A percentile compares a stretch with the other conserved stretches of the same genome.
These are phyloP conservation scores for Fraxinus baroniana DNA, from an alignment of 305 asterid species.

Conservation along the genomic window DNA sequence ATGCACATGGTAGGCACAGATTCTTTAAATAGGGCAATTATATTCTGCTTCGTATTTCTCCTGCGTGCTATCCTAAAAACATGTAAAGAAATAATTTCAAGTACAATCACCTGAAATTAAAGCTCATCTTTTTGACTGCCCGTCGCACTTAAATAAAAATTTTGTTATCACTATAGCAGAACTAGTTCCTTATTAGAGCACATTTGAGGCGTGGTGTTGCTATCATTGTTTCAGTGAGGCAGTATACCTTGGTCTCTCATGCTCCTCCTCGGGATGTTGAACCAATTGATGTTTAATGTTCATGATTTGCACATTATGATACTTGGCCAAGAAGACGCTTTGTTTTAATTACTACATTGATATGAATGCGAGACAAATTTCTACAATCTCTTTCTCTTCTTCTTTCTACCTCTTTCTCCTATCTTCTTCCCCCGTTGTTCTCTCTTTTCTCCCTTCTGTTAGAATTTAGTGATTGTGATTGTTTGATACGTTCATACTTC, in stretches of 20 bases:
- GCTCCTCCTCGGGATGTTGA: background rate
- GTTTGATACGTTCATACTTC: background rate
- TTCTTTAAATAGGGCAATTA: background rate
- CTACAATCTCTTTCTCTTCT: background rate
- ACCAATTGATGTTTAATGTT: background rate
- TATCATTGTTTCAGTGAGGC: background rate
- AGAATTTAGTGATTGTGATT: background rate
- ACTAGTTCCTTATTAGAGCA: background rate
- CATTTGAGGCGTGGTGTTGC: background rate
- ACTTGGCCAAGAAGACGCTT: background rate
- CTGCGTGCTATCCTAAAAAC: background rate
- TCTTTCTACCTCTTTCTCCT: background rate
- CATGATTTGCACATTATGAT: background rate
- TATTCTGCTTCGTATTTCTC: background rate
- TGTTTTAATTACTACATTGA: background rate
- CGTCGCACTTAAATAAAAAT: background rate
- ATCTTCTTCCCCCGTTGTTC: background rate
- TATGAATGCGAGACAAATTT: background rate
- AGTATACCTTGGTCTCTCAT: background rate
- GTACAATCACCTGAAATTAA: background rate
- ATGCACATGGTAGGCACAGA: background rate
- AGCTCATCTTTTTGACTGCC: background rate
- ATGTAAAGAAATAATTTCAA: background rate
- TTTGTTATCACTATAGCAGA: background rate
- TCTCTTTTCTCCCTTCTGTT: background rate